Base-by-base conservation (phyloP, 768 basidiomycete genomes). In the Saitozyma sp. region DNA sequence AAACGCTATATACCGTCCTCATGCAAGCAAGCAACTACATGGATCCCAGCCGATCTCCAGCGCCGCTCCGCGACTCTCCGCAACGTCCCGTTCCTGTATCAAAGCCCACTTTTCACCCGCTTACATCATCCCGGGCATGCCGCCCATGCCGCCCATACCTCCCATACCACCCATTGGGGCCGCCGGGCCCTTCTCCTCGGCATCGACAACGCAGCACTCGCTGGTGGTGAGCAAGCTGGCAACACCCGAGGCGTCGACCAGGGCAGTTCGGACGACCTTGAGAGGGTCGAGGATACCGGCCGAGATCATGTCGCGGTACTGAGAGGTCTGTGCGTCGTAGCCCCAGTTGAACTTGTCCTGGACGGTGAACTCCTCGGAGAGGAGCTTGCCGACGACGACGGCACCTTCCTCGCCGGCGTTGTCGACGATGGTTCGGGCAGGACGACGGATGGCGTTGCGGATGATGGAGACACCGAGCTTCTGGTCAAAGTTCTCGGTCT, bases 391-490 rank as follows among this genome's bases (percentile, higher is more conserved):
- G 48, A 96, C 90, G 63, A 98, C 91, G 60, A 99, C 94, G 62
- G 86, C 86, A 1, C 91, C 85, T 80, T 97, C 94, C 81, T 96
- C 92, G 43, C 94, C 95, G 1, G 95, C 94, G 78, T 98, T 98
- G 78, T 84, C 84, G 61, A 93, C 86, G 79, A 98, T 98, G 1
- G 90, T 89, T 50, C 92, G 88, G 11, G 89, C 84, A 7, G 95
- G 95, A 57, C 87, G 84, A 17, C 87, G 85, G 67, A 98, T 81
- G 17, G 94, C 93, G 38, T 90, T 87, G 40, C 88, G 87, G 80
- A 96, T 90, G 81, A 96, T 97, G 64, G 87, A 85, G 20, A 97
- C 91, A 70, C 95, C 95, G 60, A 99, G 90, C 72, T 92, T 88
- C 76, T 97, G 94, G 83, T 98, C 95, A 75, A 98, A 98, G 89